A percentile compares a stretch with the other conserved stretches of the same genome.
These are phyloP conservation scores for Colletotrichum incanum DNA, from an alignment of 2,329 filamentous ascomycete species.

Conservation along the genomic window DNA sequence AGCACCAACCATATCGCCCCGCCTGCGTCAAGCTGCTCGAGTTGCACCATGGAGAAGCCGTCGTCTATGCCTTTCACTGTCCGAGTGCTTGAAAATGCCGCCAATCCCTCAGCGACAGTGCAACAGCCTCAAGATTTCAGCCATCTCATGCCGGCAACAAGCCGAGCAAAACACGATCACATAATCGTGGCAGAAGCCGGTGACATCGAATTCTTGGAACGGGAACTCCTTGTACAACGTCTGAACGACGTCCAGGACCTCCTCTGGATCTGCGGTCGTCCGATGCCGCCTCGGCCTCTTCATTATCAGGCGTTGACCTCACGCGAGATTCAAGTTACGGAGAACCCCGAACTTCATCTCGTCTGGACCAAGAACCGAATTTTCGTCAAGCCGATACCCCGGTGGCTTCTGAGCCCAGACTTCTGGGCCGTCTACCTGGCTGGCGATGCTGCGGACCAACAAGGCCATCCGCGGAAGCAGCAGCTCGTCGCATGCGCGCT, in stretches of 20 bases:
- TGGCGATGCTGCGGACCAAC: conserved; percentile 5
- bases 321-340: conserved; percentile 53
- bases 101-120: conserved; percentile 8
- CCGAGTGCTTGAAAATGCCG: conserved; percentile 36
- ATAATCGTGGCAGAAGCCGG: conserved; percentile 46
- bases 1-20: not conserved
- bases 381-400: conserved; percentile 59
- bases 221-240: conserved; percentile 51
- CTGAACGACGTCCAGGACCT: conserved; percentile 47
- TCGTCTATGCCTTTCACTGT: conserved; percentile 35
- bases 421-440: conserved; percentile 54
- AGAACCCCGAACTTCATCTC: conserved; percentile 57
- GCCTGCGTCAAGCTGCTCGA: not conserved
- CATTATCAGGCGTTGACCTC: conserved; percentile 47
- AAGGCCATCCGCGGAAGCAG: conserved; percentile 29
- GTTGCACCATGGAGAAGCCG: conserved; percentile 33
- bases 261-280: conserved; percentile 50
- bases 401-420: conserved; percentile 54
- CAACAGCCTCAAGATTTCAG: conserved; percentile 35
- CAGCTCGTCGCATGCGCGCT: conserved; percentile 52
- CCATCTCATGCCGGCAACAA: conserved; percentile 49
- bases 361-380: conserved; percentile 57
- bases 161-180: conserved; percentile 50
- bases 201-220: conserved; percentile 46
- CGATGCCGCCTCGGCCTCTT: conserved; percentile 47